Conservation (phyloP, 73 alveolate genomes). For the Effrenium voratum region DNA sequence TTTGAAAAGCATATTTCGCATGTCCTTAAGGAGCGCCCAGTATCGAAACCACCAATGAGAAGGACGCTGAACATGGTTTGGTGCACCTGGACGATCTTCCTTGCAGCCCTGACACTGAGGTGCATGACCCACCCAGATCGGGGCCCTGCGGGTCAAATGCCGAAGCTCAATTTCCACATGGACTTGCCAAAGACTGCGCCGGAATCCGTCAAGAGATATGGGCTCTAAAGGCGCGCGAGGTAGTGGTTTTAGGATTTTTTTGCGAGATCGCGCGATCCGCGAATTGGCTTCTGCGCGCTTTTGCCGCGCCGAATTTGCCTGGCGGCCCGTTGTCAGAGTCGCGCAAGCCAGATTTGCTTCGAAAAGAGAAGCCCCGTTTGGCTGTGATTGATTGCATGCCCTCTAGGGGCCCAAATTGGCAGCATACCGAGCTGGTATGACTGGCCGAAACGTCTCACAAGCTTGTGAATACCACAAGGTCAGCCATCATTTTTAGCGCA, state of each 20-base stretch:
- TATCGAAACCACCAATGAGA: too few relatives aligned
- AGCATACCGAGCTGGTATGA: too few relatives aligned
- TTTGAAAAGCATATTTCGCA: too few relatives aligned
- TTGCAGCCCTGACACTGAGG: too few relatives aligned
- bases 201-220: constrained; percentile 51
- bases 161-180: constrained; percentile 64
- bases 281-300: not conserved
- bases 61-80: not conserved
- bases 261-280: not conserved
- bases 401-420: too few relatives aligned
- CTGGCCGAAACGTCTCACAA: too few relatives aligned
- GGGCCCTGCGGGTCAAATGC: constrained; percentile 79
- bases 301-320: not conserved
- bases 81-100: not conserved
- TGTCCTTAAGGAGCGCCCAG: too few relatives aligned
- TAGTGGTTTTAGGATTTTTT: not conserved
- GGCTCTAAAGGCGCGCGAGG: not conserved
- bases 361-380: too few relatives aligned
- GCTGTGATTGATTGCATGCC: too few relatives aligned
- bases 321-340: not conserved
- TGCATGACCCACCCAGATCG: constrained; percentile 81
- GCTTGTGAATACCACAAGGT: too few relatives aligned
- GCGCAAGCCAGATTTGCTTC: not conserved
- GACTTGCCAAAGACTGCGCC: constrained; percentile 83
- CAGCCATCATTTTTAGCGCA: too few relatives aligned